Conservation (phyloP, 768 basidiomycete genomes). For the Macrocybe gigantea region DNA sequence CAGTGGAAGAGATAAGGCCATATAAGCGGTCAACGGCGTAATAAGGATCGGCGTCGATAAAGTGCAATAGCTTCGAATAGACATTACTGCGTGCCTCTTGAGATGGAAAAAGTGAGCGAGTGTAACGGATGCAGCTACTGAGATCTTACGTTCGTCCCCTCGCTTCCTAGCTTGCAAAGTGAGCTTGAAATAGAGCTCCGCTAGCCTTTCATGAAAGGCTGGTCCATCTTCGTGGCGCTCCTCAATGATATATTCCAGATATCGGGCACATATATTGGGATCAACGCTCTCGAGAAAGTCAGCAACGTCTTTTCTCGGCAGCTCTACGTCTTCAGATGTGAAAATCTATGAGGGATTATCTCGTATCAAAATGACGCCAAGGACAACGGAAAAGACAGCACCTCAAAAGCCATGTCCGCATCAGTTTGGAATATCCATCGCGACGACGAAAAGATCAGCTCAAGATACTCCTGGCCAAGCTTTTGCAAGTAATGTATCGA, state of each 20-base stretch:
- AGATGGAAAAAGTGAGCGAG: slow-evolving; percentile 1
- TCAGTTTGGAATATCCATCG: slow-evolving; percentile 83
- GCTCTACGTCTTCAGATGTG: slow-evolving; percentile 89
- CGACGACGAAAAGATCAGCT: slow-evolving; percentile 76
- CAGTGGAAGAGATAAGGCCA: slow-evolving; percentile 74
- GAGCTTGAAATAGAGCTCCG: slow-evolving; percentile 78
- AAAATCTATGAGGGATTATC: slow-evolving; percentile 62
- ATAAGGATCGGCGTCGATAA: slow-evolving; percentile 63
- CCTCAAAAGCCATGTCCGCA: slow-evolving; percentile 72
- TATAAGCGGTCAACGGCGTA: slow-evolving; percentile 81
- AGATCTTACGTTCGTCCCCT: slow-evolving; percentile 48
- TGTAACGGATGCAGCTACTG: not conserved
- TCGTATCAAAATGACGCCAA: not conserved
- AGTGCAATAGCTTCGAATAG: slow-evolving; percentile 70
- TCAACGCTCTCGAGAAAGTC: slow-evolving; percentile 73
- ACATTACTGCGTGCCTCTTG: slow-evolving; percentile 43
- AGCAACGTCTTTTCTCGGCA: slow-evolving; percentile 73
- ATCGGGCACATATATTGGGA: slow-evolving; percentile 63
- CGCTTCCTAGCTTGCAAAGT: slow-evolving; percentile 52
- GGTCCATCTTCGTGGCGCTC: slow-evolving; percentile 63
- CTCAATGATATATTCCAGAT: slow-evolving; percentile 80
- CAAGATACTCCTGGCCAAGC: slow-evolving; percentile 74
- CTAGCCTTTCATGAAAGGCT: slow-evolving; percentile 83
- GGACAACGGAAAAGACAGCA: slow-evolving; percentile 11
- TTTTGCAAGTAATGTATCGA: slow-evolving; percentile 90